Evolutionary conservation across 2,329 filamentous ascomycete genomes (phyloP), one percentile per base, ranked within the genome.

Genomic region (Aspergillus sp.): DNA sequence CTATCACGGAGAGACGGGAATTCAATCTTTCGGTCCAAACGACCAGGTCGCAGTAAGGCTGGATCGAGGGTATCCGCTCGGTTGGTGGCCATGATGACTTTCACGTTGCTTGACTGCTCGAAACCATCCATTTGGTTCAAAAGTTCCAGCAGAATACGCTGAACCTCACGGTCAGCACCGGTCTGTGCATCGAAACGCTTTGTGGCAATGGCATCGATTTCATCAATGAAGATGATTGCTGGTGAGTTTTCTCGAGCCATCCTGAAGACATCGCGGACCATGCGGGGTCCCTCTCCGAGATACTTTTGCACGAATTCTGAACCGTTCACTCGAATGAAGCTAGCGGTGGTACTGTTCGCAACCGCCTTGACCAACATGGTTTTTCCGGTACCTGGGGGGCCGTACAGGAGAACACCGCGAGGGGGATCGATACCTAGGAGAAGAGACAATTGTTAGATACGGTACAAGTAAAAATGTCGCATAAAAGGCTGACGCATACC

Each of bases 81-180:
- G 82, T 99, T 99, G 66, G 95, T 99, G 66, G 95, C 95, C 95
- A 99, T 99, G 80, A 99, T 99, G 74, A 99, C 95, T 82, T 99
- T 99, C 78, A 99, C 95, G 77, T 99, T 99, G 75, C 91, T 90
- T 0, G 92, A 96, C 78, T 99, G 95, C 76, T 99, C 95, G 81
- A 99, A 99, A 64, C 95, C 95, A 75, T 99, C 95, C 95, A 99
- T 99, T 79, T 99, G 95, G 80, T 99, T 99, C 64, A 99, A 88
- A 66, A 99, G 82, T 77, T 99, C 95, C 60, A 99, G 88, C 59
- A 99, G 82, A 71, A 99, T 99, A 84, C 95, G 93, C 81, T 99
- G 95, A 15, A 99, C 95, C 79, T 99, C 95, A 79, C 95, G 87
- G 73, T 99, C 95, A 65, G 95, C 95, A 75, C 95, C 95, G 4